Conservation (phyloP, 1,139 yeast species). For the Debaryomyces fabryi region DNA sequence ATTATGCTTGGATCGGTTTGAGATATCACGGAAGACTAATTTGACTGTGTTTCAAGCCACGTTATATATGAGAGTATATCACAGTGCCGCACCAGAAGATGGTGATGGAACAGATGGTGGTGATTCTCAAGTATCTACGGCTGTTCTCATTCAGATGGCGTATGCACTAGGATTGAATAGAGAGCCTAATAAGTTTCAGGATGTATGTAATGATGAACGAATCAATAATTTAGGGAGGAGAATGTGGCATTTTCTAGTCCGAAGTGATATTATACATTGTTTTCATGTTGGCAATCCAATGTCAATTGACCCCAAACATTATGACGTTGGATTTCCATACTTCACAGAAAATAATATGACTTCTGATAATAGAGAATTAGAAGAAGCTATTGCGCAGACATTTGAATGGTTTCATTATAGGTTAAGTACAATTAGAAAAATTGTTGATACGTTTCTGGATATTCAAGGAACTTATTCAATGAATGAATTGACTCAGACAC, state of each 20-base stretch:
- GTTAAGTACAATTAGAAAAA: background rate
- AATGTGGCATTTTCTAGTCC: slow-evolving; percentile 50
- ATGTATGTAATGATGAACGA: slow-evolving; percentile 24
- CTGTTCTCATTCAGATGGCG: slow-evolving; percentile 48
- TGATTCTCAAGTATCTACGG: slow-evolving; percentile 45
- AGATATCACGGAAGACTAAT: slow-evolving; percentile 25
- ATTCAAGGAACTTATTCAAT: slow-evolving; percentile 20
- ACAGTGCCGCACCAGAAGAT: slow-evolving; percentile 52
- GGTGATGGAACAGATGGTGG: slow-evolving; percentile 50
- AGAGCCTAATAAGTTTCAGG: slow-evolving; percentile 39
- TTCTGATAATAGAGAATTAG: slow-evolving; percentile 18
- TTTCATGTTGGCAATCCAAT: slow-evolving; percentile 45
- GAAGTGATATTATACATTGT: slow-evolving; percentile 36
- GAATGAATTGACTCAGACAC: slow-evolving; percentile 16
- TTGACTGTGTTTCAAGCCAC: slow-evolving; percentile 35
- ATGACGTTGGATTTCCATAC: slow-evolving; percentile 34
- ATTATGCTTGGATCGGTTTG: slow-evolving; percentile 31
- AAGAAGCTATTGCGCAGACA: slow-evolving; percentile 16
- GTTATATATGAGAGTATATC: slow-evolving; percentile 47
- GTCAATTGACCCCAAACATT: slow-evolving; percentile 30
- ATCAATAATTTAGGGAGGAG: slow-evolving; percentile 47
- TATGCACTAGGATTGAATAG: slow-evolving; percentile 50
- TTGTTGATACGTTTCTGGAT: slow-evolving; percentile 19
- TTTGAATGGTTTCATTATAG: slow-evolving; percentile 6
- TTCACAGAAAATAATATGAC: slow-evolving; percentile 2